Evolutionary conservation across 768 basidiomycete species (phyloP), one percentile per base, ranked within the genome.

Genomic region (Macrolepiota fuliginosa): DNA sequence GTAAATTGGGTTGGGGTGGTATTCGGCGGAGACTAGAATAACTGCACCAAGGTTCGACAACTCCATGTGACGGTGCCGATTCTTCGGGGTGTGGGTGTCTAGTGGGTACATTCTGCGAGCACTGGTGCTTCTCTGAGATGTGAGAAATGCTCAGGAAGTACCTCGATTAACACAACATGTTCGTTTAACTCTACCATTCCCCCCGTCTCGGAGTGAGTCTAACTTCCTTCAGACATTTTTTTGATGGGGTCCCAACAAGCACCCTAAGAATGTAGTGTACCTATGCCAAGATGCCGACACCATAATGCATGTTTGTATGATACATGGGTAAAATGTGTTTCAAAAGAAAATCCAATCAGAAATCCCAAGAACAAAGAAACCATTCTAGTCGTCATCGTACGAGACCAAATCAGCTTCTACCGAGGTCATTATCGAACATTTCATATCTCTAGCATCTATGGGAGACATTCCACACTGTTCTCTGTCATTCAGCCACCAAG

Each of bases 371-470:
- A 19, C 42, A 45, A 45, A 19, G n/a, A 7, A 15, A 19, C 17
- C 17, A 45, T 45, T 24, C 22, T 25, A 49, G 25, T 49, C 25
- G 25, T 27, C 24, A 49, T 12, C 19, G 24, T 12, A 12, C 24
- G 4, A 22, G 24, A 49, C 22, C 47, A 27, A 49, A 24, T 49
- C 11, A 49, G 11, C 47, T 49, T 49, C 25, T 49, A 27, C 47
- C 42, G 42, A 45, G 2, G 42, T 45, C 19, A 45, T 45, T 45
- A 19, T 45, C 27, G n/a, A 45, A 9, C 39, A 24, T 46, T 57
- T 47, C 46, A 47, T 49, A 49, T 35, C 56, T 46, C 45, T 12
- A 9, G 6, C 13, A 32, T 57, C 56, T 57, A 57, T 57, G 56
- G 47, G 25, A 32, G 45, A 47, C 40, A 49, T 47, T 36, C 40